These are phyloP conservation scores for Sicyos baderoa DNA, from an alignment of 306 rosid species.

Conservation along the genomic window DNA sequence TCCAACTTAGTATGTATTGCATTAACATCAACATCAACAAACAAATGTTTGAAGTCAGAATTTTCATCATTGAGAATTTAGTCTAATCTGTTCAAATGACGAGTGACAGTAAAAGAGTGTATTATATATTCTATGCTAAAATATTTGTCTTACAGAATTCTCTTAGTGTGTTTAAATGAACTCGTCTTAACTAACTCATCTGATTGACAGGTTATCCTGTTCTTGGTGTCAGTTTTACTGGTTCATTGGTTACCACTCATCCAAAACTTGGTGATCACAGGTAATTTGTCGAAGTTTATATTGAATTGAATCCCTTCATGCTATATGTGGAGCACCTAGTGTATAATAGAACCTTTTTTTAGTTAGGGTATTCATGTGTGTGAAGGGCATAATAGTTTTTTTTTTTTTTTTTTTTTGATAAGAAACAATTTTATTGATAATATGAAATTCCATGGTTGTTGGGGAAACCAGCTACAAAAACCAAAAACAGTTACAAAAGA, in stretches of 20 bases:
- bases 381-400: too few relatives aligned
- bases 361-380: too few relatives aligned
- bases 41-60: neutral
- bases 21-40: too few relatives aligned
- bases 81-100: neutral
- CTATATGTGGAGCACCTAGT: neutral
- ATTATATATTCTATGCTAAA: neutral
- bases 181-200: constrained; percentile 3
- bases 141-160: neutral
- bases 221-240: constrained; percentile 87
- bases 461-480: too few relatives aligned
- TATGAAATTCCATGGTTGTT: too few relatives aligned
- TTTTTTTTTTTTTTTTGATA: too few relatives aligned
- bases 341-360: too few relatives aligned
- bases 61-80: constrained; percentile 4
- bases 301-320: neutral
- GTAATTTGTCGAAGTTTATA: constrained; percentile 28
- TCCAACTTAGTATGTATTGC: neutral
- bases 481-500: too few relatives aligned
- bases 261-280: constrained; percentile 83
- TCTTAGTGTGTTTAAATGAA: constrained; percentile 9
- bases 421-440: too few relatives aligned
- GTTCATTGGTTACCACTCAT: constrained; percentile 49
- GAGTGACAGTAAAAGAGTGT: neutral
- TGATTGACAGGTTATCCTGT: constrained; percentile 59